A percentile compares a stretch with the other conserved stretches of the same genome.
Conservation (phyloP, 805 yeast species). For the Debaryomyces maramus region DNA sequence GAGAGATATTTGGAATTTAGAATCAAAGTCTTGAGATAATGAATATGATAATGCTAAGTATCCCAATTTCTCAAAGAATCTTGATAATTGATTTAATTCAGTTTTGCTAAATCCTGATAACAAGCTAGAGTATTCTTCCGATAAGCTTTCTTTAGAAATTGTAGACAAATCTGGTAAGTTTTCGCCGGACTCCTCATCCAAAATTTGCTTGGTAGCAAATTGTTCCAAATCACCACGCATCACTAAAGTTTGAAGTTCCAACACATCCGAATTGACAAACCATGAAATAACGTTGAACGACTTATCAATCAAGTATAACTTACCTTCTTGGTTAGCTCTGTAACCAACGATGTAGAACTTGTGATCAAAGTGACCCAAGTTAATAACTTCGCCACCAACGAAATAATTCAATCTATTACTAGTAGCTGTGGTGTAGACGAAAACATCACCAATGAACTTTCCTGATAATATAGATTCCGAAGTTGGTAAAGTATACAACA, state of each 20-base stretch:
- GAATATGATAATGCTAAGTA: slow-evolving; percentile 78
- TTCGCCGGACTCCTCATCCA: slow-evolving; percentile 41
- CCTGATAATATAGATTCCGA: slow-evolving; percentile 81
- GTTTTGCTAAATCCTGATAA: slow-evolving; percentile 62
- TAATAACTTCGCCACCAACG: slow-evolving; percentile 92
- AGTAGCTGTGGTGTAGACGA: slow-evolving; percentile 82
- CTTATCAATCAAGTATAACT: slow-evolving; percentile 87
- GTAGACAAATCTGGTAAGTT: slow-evolving; percentile 37
- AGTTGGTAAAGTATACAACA: slow-evolving; percentile 69
- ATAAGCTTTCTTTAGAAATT: slow-evolving; percentile 55
- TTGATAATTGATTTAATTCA: slow-evolving; percentile 75
- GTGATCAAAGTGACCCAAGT: slow-evolving; percentile 89
- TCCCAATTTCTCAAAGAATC: slow-evolving; percentile 94
- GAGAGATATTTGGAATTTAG: slow-evolving; percentile 86
- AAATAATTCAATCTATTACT: slow-evolving; percentile 84
- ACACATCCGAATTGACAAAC: slow-evolving; percentile 76
- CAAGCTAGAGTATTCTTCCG: slow-evolving; percentile 47
- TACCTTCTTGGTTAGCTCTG: slow-evolving; percentile 78
- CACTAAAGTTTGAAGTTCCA: slow-evolving; percentile 94
- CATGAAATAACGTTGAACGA: slow-evolving; percentile 81
- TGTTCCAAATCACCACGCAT: slow-evolving; percentile 91
- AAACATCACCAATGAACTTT: slow-evolving; percentile 96
- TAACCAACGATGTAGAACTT: slow-evolving; percentile 86
- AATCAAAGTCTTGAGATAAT: slow-evolving; percentile 84
- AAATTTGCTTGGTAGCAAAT: slow-evolving; percentile 29